Conservation (phyloP, 2,329 filamentous ascomycete species). For the Sordariomycetes sp. region DNA sequence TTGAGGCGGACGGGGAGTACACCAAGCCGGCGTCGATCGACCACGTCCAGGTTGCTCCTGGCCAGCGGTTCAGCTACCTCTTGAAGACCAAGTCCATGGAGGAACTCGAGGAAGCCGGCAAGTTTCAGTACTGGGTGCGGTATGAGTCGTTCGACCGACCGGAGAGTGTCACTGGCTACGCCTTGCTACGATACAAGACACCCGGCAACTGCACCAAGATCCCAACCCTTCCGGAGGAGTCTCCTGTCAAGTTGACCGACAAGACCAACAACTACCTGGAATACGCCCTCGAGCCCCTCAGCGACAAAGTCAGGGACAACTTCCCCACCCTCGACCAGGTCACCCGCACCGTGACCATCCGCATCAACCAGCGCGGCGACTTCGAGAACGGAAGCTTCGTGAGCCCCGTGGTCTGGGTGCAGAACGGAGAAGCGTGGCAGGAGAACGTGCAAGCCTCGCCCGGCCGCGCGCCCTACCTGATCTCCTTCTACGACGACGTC, state of each 20-base stretch:
- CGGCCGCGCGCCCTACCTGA: conserved; percentile 31
- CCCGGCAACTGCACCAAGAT: conserved; percentile 9
- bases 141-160: conserved; percentile 41
- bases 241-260: conserved; percentile 20
- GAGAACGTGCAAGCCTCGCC: conserved; percentile 14
- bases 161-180: conserved; percentile 33
- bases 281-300: conserved; percentile 31
- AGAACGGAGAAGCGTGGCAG: conserved; percentile 36
- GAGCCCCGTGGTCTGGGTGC: conserved; percentile 25
- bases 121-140: conserved; percentile 34
- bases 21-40: conserved; percentile 35
- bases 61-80: conserved; percentile 52
- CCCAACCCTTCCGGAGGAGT: neutral
- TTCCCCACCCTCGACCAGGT: conserved; percentile 35
- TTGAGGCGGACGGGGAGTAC: conserved; percentile 50
- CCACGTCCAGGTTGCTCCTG: conserved; percentile 45
- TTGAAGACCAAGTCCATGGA: conserved; percentile 39
- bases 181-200: conserved; percentile 31
- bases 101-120: conserved; percentile 23
- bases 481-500: conserved; percentile 41
- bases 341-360: conserved; percentile 37
- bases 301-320: conserved; percentile 8
- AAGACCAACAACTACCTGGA: conserved; percentile 30
- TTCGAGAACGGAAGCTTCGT: conserved; percentile 15
- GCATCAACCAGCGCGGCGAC: conserved; percentile 27